Conservation (phyloP, 768 basidiomycete species). For the Suillus variegatus region DNA sequence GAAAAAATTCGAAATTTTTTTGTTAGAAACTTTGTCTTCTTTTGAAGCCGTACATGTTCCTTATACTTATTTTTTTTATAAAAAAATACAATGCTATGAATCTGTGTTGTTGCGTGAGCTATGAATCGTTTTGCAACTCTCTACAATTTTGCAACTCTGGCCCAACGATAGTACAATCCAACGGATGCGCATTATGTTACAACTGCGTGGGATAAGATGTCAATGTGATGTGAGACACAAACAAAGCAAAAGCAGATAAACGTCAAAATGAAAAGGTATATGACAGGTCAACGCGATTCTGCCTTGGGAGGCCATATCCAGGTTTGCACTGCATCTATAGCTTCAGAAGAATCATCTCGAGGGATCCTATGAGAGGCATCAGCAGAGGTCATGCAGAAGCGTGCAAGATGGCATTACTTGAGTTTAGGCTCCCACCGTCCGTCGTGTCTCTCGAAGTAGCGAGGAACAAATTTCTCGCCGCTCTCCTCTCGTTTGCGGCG, state of each 20-base stretch:
- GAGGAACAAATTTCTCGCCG: conserved; percentile 66
- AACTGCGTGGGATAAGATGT: conserved; percentile 20
- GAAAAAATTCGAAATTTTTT: too few species aligned
- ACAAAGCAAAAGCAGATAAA: conserved; percentile 7
- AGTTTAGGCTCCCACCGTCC: conserved; percentile 86
- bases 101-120: too few species aligned
- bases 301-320: conserved; percentile 67
- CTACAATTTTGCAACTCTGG: too few species aligned
- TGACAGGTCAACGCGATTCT: conserved; percentile 11
- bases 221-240: conserved; percentile 10
- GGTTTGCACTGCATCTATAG: conserved; percentile 62
- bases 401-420: conserved; percentile 44
- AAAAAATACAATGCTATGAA: too few species aligned
- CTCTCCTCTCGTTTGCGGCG: conserved; percentile 73
- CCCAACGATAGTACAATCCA: conserved; percentile 24
- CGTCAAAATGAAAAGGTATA: neutral
- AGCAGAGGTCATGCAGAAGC: conserved; percentile 5
- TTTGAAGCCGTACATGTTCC: too few species aligned
- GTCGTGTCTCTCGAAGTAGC: conserved; percentile 78
- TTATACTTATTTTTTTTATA: too few species aligned
- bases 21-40: too few species aligned
- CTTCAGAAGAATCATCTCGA: conserved; percentile 59
- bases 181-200: conserved; percentile 37
- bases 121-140: too few species aligned
- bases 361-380: conserved; percentile 56